phyloP scores from a whole-genome alignment of 768 basidiomycete genomes.

The Tricholoma hemisulphureum region DNA sequence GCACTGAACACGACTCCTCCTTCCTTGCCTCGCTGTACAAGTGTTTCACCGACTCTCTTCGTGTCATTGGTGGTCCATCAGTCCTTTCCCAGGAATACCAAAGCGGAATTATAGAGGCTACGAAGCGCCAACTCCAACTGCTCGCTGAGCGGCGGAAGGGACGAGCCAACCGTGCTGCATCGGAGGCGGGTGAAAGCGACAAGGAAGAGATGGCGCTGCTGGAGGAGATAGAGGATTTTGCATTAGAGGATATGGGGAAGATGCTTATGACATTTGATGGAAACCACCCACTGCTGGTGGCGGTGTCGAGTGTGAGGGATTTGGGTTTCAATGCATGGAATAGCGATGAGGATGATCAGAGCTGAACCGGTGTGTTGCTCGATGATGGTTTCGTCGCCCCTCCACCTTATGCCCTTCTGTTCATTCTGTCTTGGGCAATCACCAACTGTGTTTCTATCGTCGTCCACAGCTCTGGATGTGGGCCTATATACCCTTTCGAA shows the following conservation, averaged over 20 bases:
- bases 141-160: conserved; percentile 68
- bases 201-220: conserved; percentile 67
- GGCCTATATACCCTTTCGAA: too few species aligned
- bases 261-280: conserved; percentile 54
- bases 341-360: conserved; percentile 42
- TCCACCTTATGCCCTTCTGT: too few species aligned
- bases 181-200: conserved; percentile 38
- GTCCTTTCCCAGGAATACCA: conserved; percentile 54
- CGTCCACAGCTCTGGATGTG: too few species aligned
- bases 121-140: conserved; percentile 65
- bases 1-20: conserved; percentile 68
- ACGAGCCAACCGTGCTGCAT: conserved; percentile 40
- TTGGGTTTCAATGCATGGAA: conserved; percentile 56
- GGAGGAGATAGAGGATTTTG: conserved; percentile 84
- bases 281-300: conserved; percentile 64
- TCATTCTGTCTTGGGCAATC: too few species aligned
- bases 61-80: conserved; percentile 54
- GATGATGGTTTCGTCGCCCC: background rate
- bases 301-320: conserved; percentile 69
- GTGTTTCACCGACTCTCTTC: conserved; percentile 60
- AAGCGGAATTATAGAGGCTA: conserved; percentile 60
- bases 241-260: conserved; percentile 76
- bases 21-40: conserved; percentile 78
- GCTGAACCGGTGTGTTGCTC: background rate
- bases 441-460: too few species aligned